phyloP scores from a whole-genome alignment of 495 filamentous ascomycete species.

The Penicillium ucsense region DNA sequence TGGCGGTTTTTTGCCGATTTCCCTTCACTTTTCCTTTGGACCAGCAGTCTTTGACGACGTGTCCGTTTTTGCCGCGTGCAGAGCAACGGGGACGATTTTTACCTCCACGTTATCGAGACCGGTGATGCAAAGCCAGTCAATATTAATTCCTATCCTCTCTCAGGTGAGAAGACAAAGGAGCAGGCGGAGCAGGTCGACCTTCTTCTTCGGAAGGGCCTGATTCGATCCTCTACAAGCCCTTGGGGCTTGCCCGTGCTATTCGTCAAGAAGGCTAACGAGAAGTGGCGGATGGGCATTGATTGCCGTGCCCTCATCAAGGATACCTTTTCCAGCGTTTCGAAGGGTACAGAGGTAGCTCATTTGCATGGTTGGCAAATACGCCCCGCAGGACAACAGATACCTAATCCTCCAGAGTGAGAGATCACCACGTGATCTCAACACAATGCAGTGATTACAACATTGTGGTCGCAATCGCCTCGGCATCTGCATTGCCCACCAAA shows the following conservation, averaged over 20 bases:
- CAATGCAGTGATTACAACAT: too few relatives aligned
- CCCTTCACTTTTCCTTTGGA: too few relatives aligned
- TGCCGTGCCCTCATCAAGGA: too few relatives aligned
- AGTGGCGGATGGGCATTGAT: too few relatives aligned
- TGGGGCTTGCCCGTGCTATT: background rate
- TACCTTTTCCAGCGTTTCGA: background rate
- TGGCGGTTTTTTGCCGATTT: too few relatives aligned
- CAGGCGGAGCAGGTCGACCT: background rate
- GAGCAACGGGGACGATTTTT: too few relatives aligned
- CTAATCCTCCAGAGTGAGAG: background rate
- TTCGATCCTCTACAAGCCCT: background rate
- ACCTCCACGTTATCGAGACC: too few relatives aligned
- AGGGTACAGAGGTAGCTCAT: too few relatives aligned
- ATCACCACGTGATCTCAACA: slow-evolving; percentile 5
- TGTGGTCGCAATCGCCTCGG: slow-evolving; percentile 1
- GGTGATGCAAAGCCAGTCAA: background rate
- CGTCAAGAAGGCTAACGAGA: too few relatives aligned
- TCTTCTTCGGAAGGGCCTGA: background rate
- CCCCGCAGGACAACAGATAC: background rate
- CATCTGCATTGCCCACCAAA: slow-evolving; percentile 3
- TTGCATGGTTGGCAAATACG: too few relatives aligned
- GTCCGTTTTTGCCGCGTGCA: too few relatives aligned
- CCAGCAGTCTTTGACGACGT: too few relatives aligned
- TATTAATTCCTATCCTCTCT: background rate
- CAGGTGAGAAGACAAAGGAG: background rate